These are phyloP conservation scores for Penicillium sp. DNA, from an alignment of 2,329 filamentous ascomycete species.

Conservation along the genomic window DNA sequence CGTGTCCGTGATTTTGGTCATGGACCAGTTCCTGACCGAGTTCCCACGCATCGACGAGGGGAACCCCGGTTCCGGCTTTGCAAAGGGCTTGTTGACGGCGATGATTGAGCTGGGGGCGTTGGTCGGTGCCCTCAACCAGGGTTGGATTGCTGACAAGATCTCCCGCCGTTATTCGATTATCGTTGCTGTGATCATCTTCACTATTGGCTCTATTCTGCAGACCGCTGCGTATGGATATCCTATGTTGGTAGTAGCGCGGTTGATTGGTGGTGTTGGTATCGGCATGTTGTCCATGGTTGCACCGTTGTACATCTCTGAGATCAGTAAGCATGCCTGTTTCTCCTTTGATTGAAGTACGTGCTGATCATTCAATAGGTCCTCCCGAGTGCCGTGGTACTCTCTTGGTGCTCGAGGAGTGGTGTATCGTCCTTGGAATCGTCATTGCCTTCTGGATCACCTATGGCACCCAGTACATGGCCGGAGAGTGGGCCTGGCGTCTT, in stretches of 20 bases:
- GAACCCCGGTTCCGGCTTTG: conserved; percentile 42
- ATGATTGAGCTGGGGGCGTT: conserved; percentile 59
- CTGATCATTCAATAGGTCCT: conserved; percentile 27
- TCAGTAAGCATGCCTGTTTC: conserved; percentile 31
- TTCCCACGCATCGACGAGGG: conserved; percentile 48
- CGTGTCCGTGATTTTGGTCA: conserved; percentile 52
- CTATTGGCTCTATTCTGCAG: conserved; percentile 54
- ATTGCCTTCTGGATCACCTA: conserved; percentile 48
- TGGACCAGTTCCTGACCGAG: conserved; percentile 53
- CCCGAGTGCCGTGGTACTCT: conserved; percentile 53
- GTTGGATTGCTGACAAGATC: conserved; percentile 55
- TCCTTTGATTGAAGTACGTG: not conserved
- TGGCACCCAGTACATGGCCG: conserved; percentile 46
- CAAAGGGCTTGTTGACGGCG: conserved; percentile 53
- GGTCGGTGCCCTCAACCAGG: conserved; percentile 48
- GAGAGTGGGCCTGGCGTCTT: conserved; percentile 51
- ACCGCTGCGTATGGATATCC: conserved; percentile 53
- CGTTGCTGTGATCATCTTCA: conserved; percentile 55
- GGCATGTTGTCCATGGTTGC: conserved; percentile 55
- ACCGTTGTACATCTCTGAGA: conserved; percentile 57
- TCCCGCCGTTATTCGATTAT: conserved; percentile 56
- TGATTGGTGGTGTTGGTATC: conserved; percentile 56
- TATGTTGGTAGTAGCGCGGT: conserved; percentile 54
- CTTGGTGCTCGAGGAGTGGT: conserved; percentile 45
- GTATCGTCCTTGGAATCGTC: conserved; percentile 46